Base-by-base conservation (phyloP, 2,329 filamentous ascomycete genomes). In the Ophiocordyceps camponoti-leonardi region DNA sequence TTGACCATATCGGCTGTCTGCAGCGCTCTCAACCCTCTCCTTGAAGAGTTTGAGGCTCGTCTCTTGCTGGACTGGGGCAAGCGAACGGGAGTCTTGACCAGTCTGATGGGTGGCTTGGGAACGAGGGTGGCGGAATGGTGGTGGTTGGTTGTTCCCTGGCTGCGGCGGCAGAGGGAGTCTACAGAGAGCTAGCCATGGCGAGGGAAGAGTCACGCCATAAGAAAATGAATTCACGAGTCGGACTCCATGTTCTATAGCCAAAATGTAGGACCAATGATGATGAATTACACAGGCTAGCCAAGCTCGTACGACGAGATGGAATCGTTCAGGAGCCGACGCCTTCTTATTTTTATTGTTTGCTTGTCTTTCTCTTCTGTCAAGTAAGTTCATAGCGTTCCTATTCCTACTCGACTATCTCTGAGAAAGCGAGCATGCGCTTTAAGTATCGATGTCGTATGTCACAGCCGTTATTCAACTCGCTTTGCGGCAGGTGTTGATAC, bases 41-140 rank as follows among this genome's bases (percentile, higher is more conserved):
- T 83, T 2, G 79, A 82, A 58, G 63, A 66, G 13, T 83, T 80
- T 54, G 81, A 85, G 58, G 69, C 76, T 12, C 63, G 68, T 48
- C 51, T 79, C 45, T 65, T 81, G 8, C 55, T 80, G 44, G 61
- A 68, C 5, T 85, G 80, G 81, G 72, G 73, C 4, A 65, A 65
- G 48, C 51, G 62, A 20, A 63, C 72, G 2, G 78, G 75, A 0
- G 53, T 81, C 1, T 54, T 80, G 10, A 60, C 61, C 47, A 58
- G 61, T 44, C 60, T 67, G 33, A 57, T 65, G 18, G 54, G 54
- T 42, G 63, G 60, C 42, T 56, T 61, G 44, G 69, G 64, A 0
- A 68, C 66, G 44, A 67, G 60, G 6, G 69, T 73, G 4, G 65
- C 63, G 22, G 77, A 81, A 57, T 82, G 77, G 79, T 84, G 80